phyloP scores from a whole-genome alignment of 208 protist genomes.

The Entamoeba histolytica region DNA sequence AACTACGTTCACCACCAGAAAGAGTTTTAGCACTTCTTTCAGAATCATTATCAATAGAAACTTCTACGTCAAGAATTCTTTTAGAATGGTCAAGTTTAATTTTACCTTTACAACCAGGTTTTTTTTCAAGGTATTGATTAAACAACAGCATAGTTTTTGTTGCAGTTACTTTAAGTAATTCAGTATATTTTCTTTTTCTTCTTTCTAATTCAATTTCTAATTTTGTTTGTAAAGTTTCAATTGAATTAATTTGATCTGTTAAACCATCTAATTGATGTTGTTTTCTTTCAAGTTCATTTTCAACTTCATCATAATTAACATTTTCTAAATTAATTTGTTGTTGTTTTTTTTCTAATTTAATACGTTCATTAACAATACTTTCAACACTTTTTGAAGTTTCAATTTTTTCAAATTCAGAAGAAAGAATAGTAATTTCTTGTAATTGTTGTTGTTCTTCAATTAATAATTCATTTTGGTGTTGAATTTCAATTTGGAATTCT shows the following conservation, averaged over 20 bases:
- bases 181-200: neutral
- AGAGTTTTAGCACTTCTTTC: neutral
- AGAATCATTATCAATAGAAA: neutral
- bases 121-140: neutral
- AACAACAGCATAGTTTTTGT: neutral
- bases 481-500: neutral
- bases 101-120: neutral
- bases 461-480: neutral
- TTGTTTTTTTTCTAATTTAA: neutral
- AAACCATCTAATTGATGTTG: neutral
- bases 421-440: neutral
- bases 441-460: neutral
- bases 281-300: neutral
- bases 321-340: neutral
- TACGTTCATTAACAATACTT: neutral
- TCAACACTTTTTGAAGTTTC: neutral
- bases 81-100: neutral
- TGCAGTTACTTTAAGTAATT: neutral
- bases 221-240: neutral
- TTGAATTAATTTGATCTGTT: neutral
- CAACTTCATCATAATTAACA: neutral
- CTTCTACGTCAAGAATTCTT: neutral
- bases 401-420: neutral
- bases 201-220: neutral
- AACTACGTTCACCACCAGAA: conserved; percentile 8